Evolutionary conservation across 2,329 filamentous ascomycete species (phyloP).

Genomic region (Trichophyton mentagrophytes): DNA sequence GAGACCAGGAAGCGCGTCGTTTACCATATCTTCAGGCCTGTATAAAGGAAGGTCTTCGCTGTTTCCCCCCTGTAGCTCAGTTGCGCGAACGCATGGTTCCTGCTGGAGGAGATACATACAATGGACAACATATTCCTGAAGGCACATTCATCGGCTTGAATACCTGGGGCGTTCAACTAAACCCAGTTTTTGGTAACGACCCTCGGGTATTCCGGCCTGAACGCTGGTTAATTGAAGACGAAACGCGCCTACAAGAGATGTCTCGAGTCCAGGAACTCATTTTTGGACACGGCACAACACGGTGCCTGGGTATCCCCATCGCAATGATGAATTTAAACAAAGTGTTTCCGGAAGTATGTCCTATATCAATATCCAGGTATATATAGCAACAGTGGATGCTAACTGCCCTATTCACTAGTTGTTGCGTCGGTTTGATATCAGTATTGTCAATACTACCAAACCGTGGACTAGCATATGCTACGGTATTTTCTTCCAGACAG

Average conservation of each 20-base stretch:
- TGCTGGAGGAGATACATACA: slow-evolving; percentile 26
- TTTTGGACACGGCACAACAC: not conserved
- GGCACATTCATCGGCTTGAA: slow-evolving; percentile 37
- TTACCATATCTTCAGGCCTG: slow-evolving; percentile 17
- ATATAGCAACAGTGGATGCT: too few relatives aligned
- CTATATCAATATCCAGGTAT: too few relatives aligned
- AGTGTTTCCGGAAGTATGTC: too few relatives aligned
- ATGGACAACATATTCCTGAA: slow-evolving; percentile 32
- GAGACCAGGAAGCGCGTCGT: slow-evolving; percentile 10
- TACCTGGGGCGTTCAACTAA: slow-evolving; percentile 26
- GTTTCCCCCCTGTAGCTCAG: slow-evolving; percentile 31
- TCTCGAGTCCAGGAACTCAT: slow-evolving; percentile 1
- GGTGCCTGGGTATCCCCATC: not conserved
- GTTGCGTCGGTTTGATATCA: too few relatives aligned
- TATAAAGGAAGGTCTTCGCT: slow-evolving; percentile 18
- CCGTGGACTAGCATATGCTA: too few relatives aligned
- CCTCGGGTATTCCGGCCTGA: slow-evolving; percentile 37
- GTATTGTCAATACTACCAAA: too few relatives aligned
- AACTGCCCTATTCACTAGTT: too few relatives aligned
- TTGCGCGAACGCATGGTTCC: slow-evolving; percentile 26
- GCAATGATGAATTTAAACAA: too few relatives aligned
- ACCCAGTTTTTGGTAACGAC: slow-evolving; percentile 20
- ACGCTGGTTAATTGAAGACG: slow-evolving; percentile 31
- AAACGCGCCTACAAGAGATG: not conserved
- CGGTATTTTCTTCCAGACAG: too few relatives aligned